Conservation (phyloP, 345 rosid genomes). For the Triadica sebifera region DNA sequence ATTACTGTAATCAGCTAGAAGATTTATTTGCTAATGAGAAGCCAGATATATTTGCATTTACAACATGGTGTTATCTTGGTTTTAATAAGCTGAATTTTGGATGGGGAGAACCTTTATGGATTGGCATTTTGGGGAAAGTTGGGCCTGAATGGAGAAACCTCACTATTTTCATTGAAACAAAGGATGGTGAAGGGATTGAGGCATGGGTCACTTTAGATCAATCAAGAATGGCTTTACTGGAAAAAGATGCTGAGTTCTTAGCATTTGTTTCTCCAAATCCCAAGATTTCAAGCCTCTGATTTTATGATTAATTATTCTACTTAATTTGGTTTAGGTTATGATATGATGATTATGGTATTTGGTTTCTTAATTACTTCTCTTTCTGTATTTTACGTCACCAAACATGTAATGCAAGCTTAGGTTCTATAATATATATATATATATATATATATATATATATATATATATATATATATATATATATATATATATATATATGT, state of each 20-base stretch:
- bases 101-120: constrained; percentile 20
- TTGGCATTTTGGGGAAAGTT: neutral
- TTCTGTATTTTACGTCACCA: too few species aligned
- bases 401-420: too few species aligned
- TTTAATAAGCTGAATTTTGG: constrained; percentile 21
- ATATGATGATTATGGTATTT: too few species aligned
- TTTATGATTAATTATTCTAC: neutral
- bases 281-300: constrained; percentile 12
- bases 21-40: constrained; percentile 6
- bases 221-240: constrained; percentile 8
- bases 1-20: constrained; percentile 5
- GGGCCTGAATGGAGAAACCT: constrained; percentile 15
- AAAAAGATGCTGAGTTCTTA: constrained; percentile 16
- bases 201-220: constrained; percentile 26
- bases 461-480: too few species aligned
- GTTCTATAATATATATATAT: too few species aligned
- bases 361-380: too few species aligned
- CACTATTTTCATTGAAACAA: constrained; percentile 14
- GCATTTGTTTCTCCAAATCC: constrained; percentile 28
- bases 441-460: too few species aligned
- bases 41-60: constrained; percentile 22
- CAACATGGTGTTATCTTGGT: constrained; percentile 22
- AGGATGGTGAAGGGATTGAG: constrained; percentile 17
- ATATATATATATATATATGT: too few species aligned
- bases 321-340: too few species aligned